Evolutionary conservation across 768 basidiomycete species (phyloP), one percentile per base, ranked within the genome.

Genomic region (Lentinula sp.): DNA sequence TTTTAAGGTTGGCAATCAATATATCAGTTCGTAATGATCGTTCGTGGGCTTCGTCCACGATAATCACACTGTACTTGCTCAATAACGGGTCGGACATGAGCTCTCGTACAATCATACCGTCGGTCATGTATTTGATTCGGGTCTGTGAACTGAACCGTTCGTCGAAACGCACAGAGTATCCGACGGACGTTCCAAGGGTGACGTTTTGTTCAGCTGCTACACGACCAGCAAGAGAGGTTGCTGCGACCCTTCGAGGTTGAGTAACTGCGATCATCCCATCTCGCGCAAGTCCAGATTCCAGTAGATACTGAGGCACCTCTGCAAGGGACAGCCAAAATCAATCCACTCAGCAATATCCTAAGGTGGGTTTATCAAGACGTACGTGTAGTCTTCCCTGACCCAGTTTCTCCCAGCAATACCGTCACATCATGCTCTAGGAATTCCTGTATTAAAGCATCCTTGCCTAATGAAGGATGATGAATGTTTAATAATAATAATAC

Each of bases 351-450:
- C 9, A 16, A 13, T 31, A 31, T 48, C 15, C 35, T 61, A 59
- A 8, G 10, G 5, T 55, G n/a, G 50, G 55, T 58, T 39, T 39
- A 28, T 28, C 37, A 45, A 31, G 10, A 86, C 93, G 68, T 73
- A 96, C 96, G 96, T 53, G 97, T 99, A 0, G 96, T 96, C 77
- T 99, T 99, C 64, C 97, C 97, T 18, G 95, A 97, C 11, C 97
- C 97, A 0, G 97, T 98, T 74, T 99, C 97, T 42, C 95, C 97
- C 2, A 99, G 81, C 8, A 99, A 82, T 48, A 98, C 85, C 1
- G 88, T 91, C 6, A 93, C 88, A 70, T 94, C 89, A 77, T 92
- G 88, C 64, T 85, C 80, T 34, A 74, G 73, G 56, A 96, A 86
- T 71, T 87, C 87, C 61, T 83, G 78, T 32, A 93, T 73, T 32